Percentiles rank a stretch among this genome's conserved stretches.
phyloP scores from a whole-genome alignment of 805 yeast genomes.

The Candida silvicultrix region DNA sequence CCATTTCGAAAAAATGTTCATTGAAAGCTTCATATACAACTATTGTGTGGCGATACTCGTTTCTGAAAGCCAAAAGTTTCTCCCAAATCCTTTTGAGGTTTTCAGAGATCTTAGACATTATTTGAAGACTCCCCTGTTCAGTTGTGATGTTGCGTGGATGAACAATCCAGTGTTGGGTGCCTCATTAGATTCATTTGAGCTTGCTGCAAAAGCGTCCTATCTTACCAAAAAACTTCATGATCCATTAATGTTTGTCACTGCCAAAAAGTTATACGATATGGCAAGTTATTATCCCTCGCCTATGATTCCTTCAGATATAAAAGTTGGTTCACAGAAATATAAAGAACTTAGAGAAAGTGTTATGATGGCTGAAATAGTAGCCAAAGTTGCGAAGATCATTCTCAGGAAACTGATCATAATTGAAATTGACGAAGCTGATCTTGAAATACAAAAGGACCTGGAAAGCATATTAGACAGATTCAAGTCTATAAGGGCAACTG shows the following conservation, averaged over 20 bases:
- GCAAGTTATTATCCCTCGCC: conserved; percentile 14
- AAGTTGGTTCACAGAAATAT: conserved; percentile 6
- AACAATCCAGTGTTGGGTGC: conserved; percentile 36
- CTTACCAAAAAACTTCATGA: conserved; percentile 12
- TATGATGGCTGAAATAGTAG: conserved; percentile 12
- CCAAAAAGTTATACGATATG: conserved; percentile 11
- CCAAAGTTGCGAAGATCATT: conserved; percentile 13
- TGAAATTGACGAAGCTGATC: conserved; percentile 2
- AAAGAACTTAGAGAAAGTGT: conserved; percentile 13
- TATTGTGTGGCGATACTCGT: conserved; percentile 33
- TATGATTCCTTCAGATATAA: conserved; percentile 13
- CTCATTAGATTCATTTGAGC: conserved; percentile 28
- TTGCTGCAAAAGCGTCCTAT: conserved; percentile 30
- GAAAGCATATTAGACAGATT: conserved; percentile 2
- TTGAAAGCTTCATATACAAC: conserved; percentile 39
- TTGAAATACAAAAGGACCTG: conserved; percentile 9
- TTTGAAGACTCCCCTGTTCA: conserved; percentile 29
- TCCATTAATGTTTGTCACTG: conserved; percentile 4
- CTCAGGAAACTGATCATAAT: conserved; percentile 11
- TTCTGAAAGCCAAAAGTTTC: conserved; percentile 24
- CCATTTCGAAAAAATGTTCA: conserved; percentile 27
- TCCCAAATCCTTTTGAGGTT: conserved; percentile 38
- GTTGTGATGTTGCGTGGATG: conserved; percentile 35
- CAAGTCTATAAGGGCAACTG: conserved; percentile 2
- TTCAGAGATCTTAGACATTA: conserved; percentile 27